Base-by-base conservation (phyloP, 1,139 yeast species). In the Pichia norvegensis region DNA sequence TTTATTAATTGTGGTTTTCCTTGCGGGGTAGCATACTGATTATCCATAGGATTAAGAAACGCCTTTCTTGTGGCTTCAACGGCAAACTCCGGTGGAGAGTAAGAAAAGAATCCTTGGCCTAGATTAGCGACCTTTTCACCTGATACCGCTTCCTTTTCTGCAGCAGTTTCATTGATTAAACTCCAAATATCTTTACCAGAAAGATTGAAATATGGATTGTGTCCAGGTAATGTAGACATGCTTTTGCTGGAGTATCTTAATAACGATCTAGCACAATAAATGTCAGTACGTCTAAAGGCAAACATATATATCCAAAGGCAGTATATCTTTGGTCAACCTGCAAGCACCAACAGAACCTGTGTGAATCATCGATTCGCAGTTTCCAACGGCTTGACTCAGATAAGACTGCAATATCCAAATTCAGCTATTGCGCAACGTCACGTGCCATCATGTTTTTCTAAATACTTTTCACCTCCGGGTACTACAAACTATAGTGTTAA, bases 81-180 rank as follows among this genome's bases (percentile, higher is more conserved):
- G 14, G 95, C 96, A 66, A 92, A 92, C 20, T 78, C 77, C 0
- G 98, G 98, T 2, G 97, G 97, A 36, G 88, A 77, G 63, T 90
- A 92, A 2, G 96, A 86, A 70, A 92, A 92, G 66, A 92, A 92
- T 1, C 98, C 98, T 65, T 92, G 98, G 35, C 98, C 98, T 50
- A 92, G 74, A 58, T 92, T 92, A 54, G 82, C 81, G 46, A 90
- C 79, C 41, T 86, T 83, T 54, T 81, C 72, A 17, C 87, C 87
- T 29, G 78, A 67, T 46, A 76, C 78, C 39, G 66, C 67, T 29
- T 67, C 67, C 14, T 95, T 86, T 6, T 77, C 76, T 3, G 95
- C 95, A 0, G 97, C 97, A 1, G 97, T 83, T 60, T 90, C 97
- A 61, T 92, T 92, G 65, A 94, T 85, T 54, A 92, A 70, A 13